phyloP scores from a whole-genome alignment of 768 basidiomycete genomes.

The Lactarius tabidus region DNA sequence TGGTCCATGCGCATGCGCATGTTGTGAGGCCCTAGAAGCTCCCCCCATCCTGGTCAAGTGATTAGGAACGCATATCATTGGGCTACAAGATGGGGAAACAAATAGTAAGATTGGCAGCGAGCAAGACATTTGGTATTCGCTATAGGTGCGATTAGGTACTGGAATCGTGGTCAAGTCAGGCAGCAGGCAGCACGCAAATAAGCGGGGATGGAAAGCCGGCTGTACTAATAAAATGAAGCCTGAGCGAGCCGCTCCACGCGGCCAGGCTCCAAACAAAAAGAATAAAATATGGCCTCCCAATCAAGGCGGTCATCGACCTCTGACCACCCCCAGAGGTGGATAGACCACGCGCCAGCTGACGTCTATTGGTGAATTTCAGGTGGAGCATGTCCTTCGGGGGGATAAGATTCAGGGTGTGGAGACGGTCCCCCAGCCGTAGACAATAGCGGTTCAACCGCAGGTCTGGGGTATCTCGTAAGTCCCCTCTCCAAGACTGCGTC shows the following conservation, averaged over 20 bases:
- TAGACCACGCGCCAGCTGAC: background rate
- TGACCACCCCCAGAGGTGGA: conserved; percentile 2
- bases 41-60: background rate
- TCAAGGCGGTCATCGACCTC: background rate
- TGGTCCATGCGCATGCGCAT: background rate
- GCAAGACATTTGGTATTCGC: conserved; percentile 1
- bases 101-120: conserved; percentile 12
- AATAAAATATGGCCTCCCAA: background rate
- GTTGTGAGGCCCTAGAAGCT: conserved; percentile 1
- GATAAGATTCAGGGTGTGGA: conserved; percentile 1
- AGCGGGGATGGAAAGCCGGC: conserved; percentile 1
- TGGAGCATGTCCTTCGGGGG: conserved; percentile 16
- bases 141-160: conserved; percentile 15
- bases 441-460: conserved; percentile 17
- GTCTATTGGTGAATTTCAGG: conserved; percentile 13
- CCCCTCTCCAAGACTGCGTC: too few species aligned
- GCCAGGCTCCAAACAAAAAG: conserved; percentile 1
- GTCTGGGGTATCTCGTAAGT: conserved; percentile 7
- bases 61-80: conserved; percentile 1
- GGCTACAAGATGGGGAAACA: conserved; percentile 2
- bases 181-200: background rate
- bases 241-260: conserved; percentile 2
- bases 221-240: conserved; percentile 11
- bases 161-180: conserved; percentile 10
- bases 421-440: conserved; percentile 11